These are phyloP conservation scores for Pleurotus eryngii DNA, from an alignment of 768 basidiomycete species.

Conservation along the genomic window DNA sequence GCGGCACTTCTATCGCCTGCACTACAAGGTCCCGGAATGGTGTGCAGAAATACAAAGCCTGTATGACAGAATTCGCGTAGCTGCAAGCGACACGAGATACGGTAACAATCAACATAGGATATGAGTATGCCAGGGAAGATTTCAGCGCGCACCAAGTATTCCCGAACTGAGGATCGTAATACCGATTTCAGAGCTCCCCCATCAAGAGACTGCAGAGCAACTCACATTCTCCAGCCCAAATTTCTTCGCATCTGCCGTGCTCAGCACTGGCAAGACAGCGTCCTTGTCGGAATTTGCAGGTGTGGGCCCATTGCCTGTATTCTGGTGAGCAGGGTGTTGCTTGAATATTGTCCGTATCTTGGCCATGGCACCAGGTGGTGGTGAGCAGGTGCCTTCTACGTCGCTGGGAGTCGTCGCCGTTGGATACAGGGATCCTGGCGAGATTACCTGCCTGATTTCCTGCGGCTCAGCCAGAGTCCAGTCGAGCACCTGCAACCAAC, in stretches of 20 bases:
- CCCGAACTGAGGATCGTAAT: constrained; percentile 64
- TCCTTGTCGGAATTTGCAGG: constrained; percentile 23
- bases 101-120: neutral
- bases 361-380: constrained; percentile 16
- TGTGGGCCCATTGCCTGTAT: constrained; percentile 13
- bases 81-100: constrained; percentile 35
- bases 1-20: constrained; percentile 46
- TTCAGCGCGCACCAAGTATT: constrained; percentile 77
- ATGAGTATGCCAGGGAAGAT: too few relatives aligned
- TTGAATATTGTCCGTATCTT: constrained; percentile 11
- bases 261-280: constrained; percentile 31
- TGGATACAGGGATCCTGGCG: neutral
- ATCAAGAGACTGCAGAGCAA: constrained; percentile 15
- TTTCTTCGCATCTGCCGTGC: constrained; percentile 74
- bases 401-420: constrained; percentile 8
- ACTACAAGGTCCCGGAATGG: constrained; percentile 90
- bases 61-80: constrained; percentile 98
- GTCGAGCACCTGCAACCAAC: constrained; percentile 3
- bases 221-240: constrained; percentile 98
- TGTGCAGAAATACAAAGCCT: constrained; percentile 92
- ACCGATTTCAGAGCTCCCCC: constrained; percentile 9
- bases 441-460: neutral
- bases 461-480: constrained; percentile 3
- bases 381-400: constrained; percentile 8
- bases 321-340: constrained; percentile 21